Evolutionary conservation across 495 filamentous ascomycete genomes (phyloP).

Genomic region (Glonium stellatum): DNA sequence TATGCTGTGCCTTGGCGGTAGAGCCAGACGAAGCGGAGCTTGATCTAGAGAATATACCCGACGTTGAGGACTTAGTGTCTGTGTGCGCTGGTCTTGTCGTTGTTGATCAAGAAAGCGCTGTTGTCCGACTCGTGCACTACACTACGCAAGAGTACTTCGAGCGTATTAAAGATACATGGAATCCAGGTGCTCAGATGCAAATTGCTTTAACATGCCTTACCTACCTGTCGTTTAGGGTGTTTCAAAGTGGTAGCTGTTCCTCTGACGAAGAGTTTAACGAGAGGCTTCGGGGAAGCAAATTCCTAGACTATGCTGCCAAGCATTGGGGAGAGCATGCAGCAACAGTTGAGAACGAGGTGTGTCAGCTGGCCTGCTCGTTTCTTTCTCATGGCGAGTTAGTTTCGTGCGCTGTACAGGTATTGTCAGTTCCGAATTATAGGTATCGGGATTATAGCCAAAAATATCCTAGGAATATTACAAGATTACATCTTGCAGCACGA

Average conservation of each 20-base stretch:
- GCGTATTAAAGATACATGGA: slow-evolving; percentile 32
- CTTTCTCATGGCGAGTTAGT: not conserved
- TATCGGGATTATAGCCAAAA: slow-evolving; percentile 2
- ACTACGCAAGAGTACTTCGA: slow-evolving; percentile 49
- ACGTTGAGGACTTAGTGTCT: slow-evolving; percentile 39
- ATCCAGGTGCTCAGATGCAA: slow-evolving; percentile 33
- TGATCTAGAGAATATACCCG: slow-evolving; percentile 38
- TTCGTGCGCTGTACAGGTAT: not conserved
- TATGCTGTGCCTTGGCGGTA: slow-evolving; percentile 45
- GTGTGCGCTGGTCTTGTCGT: slow-evolving; percentile 49
- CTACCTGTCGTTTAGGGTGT: slow-evolving; percentile 40
- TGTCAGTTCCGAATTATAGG: slow-evolving; percentile 3
- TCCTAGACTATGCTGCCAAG: slow-evolving; percentile 40
- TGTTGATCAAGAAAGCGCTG: slow-evolving; percentile 41
- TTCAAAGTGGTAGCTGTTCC: slow-evolving; percentile 30
- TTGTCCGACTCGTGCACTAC: slow-evolving; percentile 49
- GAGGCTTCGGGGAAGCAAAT: slow-evolving; percentile 27
- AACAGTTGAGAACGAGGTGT: slow-evolving; percentile 17
- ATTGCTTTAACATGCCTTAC: slow-evolving; percentile 40
- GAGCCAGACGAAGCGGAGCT: slow-evolving; percentile 29
- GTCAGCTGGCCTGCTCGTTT: slow-evolving; percentile 6
- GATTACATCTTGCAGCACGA: slow-evolving; percentile 5
- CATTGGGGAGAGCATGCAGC: slow-evolving; percentile 44
- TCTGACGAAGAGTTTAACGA: slow-evolving; percentile 28
- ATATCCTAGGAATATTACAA: slow-evolving; percentile 1